Evolutionary conservation across 73 alveolate genomes (phyloP), one percentile per base, ranked within the genome.

Genomic region (Symbiodinium natans): DNA sequence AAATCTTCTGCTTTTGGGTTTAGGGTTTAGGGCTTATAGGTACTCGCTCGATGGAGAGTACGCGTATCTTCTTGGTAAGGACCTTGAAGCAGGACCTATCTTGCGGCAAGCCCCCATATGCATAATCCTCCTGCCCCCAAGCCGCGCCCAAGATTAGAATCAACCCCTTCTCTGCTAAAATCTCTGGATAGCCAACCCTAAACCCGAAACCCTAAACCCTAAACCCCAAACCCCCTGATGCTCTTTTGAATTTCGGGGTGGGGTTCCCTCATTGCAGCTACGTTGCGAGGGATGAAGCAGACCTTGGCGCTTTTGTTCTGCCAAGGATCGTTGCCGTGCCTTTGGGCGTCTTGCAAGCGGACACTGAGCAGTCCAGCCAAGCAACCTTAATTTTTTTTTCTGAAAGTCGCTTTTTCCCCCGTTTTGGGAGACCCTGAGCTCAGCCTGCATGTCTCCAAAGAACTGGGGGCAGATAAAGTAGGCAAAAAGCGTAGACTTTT

Each of bases 281-380:
- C 68, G 25, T 11, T 6, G 68, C 68, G 68, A 52, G 63, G n/a
- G 63, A 48, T 48, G 63, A 48, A 48, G 13, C 1, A 48, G 3
- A 48, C 63, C 63, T 4, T 4, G 63, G 63, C 19, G 10, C 56
- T 43, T 43, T 5, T 48, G 1, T 17, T 13, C 63, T 48, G 63
- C 68, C 68, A 52, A 52, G 68, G 68, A 83, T 88, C 41, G 95
- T 88, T 83, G 95, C 95, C 34, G 95, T 88, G 86, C 95, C 95
- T 13, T 39, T 88, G 95, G 95, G 95, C 27, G 95, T 38, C 19
- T 46, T 75, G 25, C 27, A 54, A 38, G 38, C 19, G 19, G 46
- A 52, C 68, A 52, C 68, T 52, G 68, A 52, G 68, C 68, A 52
- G 68, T 52, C 68, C 68, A 52, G 68, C 27, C 25, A 52, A 52